Evolutionary conservation across 345 rosid genomes (phyloP), one percentile per base, ranked within the genome.

Genomic region (Capsella bursapastoris): DNA sequence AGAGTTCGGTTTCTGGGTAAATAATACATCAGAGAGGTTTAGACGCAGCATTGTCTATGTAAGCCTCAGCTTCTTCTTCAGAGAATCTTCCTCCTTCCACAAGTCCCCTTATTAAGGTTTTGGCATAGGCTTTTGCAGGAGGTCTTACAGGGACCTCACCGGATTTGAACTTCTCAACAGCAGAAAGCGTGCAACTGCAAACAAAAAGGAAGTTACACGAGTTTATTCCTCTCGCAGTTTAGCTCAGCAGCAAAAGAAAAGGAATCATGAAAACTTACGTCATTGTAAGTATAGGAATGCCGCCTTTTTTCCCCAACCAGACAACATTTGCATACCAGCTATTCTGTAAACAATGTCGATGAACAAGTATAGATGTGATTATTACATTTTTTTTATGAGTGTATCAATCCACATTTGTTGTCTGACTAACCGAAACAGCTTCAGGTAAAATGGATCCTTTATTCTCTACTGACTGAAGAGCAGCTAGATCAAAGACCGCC

Each of bases 301-400:
- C 82, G 0, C 45, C 11, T 74, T 89, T 85, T 83, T 83, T 86
- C 45, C 97, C 97, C 78, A 95, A 44, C 89, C 78, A 87, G 58
- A 92, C 83, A 8, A 90, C 88, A 25, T 86, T 86, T 48, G 66
- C 80, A 80, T 95, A 95, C 96, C 96, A 84, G 15, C 89, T 85
- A 14, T n/a, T 58, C 97, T 92, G 97, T 83, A 80, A 5, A 50
- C 37, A 43, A 48, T 38, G 49, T n/a, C 28, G 0, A 77, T 15
- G 32, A 40, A 64, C 5, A 6, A 38, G 31, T 64, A 16, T 40
- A 29, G 57, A 45, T 49, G 61, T 27, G 34, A 68, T 11, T 27
- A 31, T 67, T 50, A 12, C 48, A 52, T 68, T 70, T 61, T 61
- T 44, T 68, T 34, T 53, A 62, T 25, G 14, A 41, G 63, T 15